A percentile compares a stretch with the other conserved stretches of the same genome.
These are phyloP conservation scores for Fusarium lyarnte DNA, from an alignment of 2,329 filamentous ascomycete species.

Conservation along the genomic window DNA sequence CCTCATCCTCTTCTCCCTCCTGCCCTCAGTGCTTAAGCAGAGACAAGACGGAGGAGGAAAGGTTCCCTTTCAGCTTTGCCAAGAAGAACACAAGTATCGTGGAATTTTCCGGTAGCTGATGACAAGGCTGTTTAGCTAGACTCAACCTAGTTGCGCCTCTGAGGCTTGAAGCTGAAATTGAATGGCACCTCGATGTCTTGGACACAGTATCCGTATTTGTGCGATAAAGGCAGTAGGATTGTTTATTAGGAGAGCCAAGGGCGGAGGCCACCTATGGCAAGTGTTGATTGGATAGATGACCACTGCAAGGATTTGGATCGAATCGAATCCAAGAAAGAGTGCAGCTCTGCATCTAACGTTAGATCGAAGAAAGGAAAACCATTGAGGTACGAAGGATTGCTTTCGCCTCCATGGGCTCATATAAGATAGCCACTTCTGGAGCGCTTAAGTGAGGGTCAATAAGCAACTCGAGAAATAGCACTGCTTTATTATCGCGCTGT, in stretches of 20 bases:
- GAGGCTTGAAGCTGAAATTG: conserved; percentile 11
- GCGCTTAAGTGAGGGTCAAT: background rate
- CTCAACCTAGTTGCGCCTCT: background rate
- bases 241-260: background rate
- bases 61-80: background rate
- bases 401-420: background rate
- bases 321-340: background rate
- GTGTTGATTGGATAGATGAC: background rate
- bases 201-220: background rate
- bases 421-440: background rate
- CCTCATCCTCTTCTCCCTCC: background rate
- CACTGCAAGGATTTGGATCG: background rate
- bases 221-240: background rate
- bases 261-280: background rate
- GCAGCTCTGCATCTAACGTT: background rate
- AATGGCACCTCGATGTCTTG: background rate
- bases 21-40: background rate
- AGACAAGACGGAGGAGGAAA: background rate
- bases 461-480: background rate
- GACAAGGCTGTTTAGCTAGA: conserved; percentile 13
- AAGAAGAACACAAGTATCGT: background rate
- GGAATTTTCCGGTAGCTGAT: conserved; percentile 13
- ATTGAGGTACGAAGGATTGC: background rate
- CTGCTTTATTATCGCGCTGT: background rate
- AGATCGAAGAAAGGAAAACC: conserved; percentile 1